phyloP scores from a whole-genome alignment of 306 rosid genomes.

The Quercus berberidifolia region DNA sequence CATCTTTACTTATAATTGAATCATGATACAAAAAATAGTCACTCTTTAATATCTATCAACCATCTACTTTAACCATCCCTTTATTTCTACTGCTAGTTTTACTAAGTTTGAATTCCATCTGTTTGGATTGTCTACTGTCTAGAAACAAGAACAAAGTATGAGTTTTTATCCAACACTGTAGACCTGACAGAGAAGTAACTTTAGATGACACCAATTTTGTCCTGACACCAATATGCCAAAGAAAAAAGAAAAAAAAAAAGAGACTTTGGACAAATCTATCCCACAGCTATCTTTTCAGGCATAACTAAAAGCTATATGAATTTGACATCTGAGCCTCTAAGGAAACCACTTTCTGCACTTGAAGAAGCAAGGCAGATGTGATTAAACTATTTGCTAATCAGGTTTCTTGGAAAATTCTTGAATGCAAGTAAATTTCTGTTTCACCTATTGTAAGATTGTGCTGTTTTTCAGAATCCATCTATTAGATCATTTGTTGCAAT shows the following conservation, averaged over 20 bases:
- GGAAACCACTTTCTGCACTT: background rate
- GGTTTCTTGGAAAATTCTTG: background rate
- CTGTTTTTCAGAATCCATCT: background rate
- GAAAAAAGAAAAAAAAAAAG: background rate
- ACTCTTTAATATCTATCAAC: background rate
- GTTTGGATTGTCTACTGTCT: background rate
- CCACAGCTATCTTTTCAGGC: background rate
- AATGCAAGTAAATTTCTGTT: background rate
- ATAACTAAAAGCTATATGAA: background rate
- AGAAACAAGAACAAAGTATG: background rate
- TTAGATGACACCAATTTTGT: background rate
- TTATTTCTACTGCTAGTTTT: background rate
- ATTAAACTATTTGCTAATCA: background rate
- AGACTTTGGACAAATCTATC: background rate
- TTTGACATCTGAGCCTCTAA: background rate
- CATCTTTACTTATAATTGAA: background rate
- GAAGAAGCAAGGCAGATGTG: background rate
- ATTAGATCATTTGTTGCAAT: slow-evolving; percentile 19
- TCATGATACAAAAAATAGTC: background rate
- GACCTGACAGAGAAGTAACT: background rate
- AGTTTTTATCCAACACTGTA: background rate
- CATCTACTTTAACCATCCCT: background rate
- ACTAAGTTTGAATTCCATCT: background rate
- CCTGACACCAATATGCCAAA: background rate
- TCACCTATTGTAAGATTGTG: background rate